Evolutionary conservation across 1,139 yeast species (phyloP), one percentile per base, ranked within the genome.

Genomic region (Williopsis jadinii): DNA sequence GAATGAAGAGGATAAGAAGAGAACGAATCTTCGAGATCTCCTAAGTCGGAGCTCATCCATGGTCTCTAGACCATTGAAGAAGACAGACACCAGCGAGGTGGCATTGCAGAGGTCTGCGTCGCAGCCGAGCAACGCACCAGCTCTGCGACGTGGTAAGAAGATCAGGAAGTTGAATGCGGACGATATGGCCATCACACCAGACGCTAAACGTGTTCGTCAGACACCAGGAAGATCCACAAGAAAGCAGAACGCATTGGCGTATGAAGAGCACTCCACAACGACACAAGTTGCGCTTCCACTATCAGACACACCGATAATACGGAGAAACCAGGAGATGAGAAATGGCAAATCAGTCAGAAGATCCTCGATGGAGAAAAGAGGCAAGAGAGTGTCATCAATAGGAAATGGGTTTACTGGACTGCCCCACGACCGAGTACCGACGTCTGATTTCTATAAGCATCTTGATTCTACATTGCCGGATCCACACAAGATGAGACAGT

Each of bases 341-440:
- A 63, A 40, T 45, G 52, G 41, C 35, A 54, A 38, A 36, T 62
- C 41, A 9, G 42, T 38, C 26, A 62, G 84, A 48, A 58, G 84
- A 37, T 56, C 75, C 0, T 75, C 83, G 0, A 63, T 77, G 46
- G 59, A 70, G 38, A 71, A 71, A 39, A 64, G 94, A 35, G 94
- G 94, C 2, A 82, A 80, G 52, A 65, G 94, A 31, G 75, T 81
- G 3, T 83, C 85, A 55, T 80, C 90, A 0, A 73, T 84, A 11
- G 88, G 92, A 0, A 82, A 80, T 54, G 92, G 92, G 3, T 78
- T 77, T 49, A 68, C 64, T 2, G 87, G 84, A 0, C 73, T 73
- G 30, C 90, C 90, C 0, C 92, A 84, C 56, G 70, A 71, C 2
- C 80, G 75, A 37, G 77, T 84, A 2, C 71, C 78, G 0, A 66